Evolutionary conservation across 2,329 filamentous ascomycete genomes (phyloP).

Genomic region (Dactylellina sp.): DNA sequence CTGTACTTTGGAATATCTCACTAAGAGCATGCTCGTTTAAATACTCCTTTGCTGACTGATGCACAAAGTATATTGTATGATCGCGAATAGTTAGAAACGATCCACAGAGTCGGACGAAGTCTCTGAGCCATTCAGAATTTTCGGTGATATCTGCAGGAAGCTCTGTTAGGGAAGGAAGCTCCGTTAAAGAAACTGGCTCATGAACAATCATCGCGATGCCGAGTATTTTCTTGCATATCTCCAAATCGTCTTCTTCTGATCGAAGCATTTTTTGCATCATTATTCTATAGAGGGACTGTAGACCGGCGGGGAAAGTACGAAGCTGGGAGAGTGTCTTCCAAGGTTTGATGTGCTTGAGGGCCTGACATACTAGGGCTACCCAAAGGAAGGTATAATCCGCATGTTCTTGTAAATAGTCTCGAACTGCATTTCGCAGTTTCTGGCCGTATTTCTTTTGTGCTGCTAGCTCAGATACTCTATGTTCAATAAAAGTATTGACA

Average conservation of each 20-base stretch:
- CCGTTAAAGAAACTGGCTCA: background rate
- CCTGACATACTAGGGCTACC: conserved; percentile 65
- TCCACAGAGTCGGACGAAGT: conserved; percentile 63
- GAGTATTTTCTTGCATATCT: conserved; percentile 63
- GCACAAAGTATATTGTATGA: conserved; percentile 63
- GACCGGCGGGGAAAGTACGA: conserved; percentile 62
- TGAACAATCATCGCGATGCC: conserved; percentile 40
- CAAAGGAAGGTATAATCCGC: conserved; percentile 65
- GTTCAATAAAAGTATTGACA: conserved; percentile 63
- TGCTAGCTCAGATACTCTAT: conserved; percentile 62
- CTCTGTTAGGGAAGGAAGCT: background rate
- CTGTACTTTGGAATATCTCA: conserved; percentile 61
- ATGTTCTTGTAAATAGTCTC: conserved; percentile 58
- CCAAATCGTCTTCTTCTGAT: conserved; percentile 61
- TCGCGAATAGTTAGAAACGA: conserved; percentile 64
- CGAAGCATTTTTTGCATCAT: conserved; percentile 63
- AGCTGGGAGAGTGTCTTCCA: conserved; percentile 57
- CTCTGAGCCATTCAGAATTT: conserved; percentile 53
- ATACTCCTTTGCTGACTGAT: conserved; percentile 66
- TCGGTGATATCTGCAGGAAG: conserved; percentile 49
- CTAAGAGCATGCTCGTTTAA: conserved; percentile 59
- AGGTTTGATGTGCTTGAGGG: conserved; percentile 59
- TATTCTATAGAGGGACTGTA: conserved; percentile 63
- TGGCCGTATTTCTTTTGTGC: conserved; percentile 59
- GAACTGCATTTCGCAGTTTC: conserved; percentile 54